Evolutionary conservation across 2,329 filamentous ascomycete species (phyloP).

Genomic region (Epichloe typhina): DNA sequence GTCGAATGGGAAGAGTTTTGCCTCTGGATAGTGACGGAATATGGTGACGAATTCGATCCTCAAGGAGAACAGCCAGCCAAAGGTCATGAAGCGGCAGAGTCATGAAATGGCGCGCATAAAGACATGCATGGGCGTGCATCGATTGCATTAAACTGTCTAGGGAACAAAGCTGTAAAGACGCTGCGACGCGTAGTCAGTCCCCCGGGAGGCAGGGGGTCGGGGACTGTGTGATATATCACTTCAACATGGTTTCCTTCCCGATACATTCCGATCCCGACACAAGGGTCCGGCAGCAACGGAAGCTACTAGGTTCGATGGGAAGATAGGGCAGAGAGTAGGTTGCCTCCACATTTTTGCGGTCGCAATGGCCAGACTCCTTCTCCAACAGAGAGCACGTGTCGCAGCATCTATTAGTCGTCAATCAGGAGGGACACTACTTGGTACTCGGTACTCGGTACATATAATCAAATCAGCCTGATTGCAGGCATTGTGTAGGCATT

Average conservation of each 20-base stretch:
- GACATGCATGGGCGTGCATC: not conserved
- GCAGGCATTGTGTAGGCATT: too few relatives aligned
- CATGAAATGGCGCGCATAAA: not conserved
- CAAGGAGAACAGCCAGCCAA: conserved; percentile 8
- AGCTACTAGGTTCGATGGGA: not conserved
- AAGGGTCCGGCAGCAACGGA: not conserved
- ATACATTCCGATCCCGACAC: not conserved
- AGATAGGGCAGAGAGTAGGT: not conserved
- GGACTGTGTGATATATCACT: too few relatives aligned
- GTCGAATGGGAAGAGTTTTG: conserved; percentile 82
- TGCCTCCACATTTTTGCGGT: too few relatives aligned
- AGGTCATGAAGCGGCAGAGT: not conserved
- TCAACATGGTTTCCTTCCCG: too few relatives aligned
- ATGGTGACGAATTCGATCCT: conserved; percentile 45
- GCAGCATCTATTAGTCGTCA: too few relatives aligned
- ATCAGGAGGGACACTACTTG: too few relatives aligned
- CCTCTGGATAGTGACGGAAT: conserved; percentile 77
- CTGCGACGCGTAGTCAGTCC: not conserved
- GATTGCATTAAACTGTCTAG: not conserved
- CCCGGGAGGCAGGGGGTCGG: too few relatives aligned
- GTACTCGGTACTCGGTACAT: too few relatives aligned
- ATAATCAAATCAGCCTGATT: too few relatives aligned
- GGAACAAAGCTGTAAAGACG: not conserved
- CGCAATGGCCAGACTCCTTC: too few relatives aligned
- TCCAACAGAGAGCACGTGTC: too few relatives aligned